phyloP scores from a whole-genome alignment of 78 protist species.

The Chrysochromulina parva region DNA sequence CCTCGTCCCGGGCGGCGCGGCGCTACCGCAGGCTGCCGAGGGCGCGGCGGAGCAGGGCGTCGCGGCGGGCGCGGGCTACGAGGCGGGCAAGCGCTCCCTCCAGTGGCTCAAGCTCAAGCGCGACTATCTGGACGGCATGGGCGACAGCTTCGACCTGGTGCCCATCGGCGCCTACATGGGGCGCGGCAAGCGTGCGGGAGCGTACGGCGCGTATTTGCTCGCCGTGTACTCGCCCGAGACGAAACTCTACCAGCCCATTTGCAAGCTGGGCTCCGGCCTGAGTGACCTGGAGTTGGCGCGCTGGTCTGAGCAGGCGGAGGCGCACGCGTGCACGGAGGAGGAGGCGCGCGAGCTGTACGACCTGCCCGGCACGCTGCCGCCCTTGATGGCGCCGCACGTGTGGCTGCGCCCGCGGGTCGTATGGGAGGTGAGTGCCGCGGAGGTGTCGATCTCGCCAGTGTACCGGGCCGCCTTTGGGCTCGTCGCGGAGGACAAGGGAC shows the following conservation, averaged over 20 bases:
- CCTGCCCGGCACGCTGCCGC: neutral
- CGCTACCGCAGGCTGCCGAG: neutral
- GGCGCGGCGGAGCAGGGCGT: neutral
- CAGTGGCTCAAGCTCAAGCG: constrained; percentile 95
- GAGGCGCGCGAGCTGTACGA: neutral
- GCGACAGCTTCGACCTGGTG: constrained; percentile 94
- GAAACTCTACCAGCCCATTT: constrained; percentile 85
- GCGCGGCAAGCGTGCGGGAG: constrained; percentile 95
- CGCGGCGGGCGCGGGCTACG: neutral
- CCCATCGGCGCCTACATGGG: constrained; percentile 95
- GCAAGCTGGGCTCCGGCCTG: constrained; percentile 33
- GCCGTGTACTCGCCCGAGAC: constrained; percentile 91
- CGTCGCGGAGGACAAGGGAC: constrained; percentile 80
- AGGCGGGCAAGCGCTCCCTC: constrained; percentile 72
- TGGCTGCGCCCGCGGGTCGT: neutral
- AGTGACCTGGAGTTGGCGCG: neutral
- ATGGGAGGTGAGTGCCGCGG: neutral
- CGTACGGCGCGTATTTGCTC: constrained; percentile 87
- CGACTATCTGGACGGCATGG: constrained; percentile 93
- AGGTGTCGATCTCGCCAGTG: neutral
- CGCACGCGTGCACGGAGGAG: neutral
- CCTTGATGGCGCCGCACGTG: neutral
- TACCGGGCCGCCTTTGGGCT: neutral
- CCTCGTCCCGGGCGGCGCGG: neutral
- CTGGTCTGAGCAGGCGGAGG: neutral